A percentile compares a stretch with the other conserved stretches of the same genome.
phyloP scores from a whole-genome alignment of 129 eudicot genomes.

The Kitagawia praeruptora region DNA sequence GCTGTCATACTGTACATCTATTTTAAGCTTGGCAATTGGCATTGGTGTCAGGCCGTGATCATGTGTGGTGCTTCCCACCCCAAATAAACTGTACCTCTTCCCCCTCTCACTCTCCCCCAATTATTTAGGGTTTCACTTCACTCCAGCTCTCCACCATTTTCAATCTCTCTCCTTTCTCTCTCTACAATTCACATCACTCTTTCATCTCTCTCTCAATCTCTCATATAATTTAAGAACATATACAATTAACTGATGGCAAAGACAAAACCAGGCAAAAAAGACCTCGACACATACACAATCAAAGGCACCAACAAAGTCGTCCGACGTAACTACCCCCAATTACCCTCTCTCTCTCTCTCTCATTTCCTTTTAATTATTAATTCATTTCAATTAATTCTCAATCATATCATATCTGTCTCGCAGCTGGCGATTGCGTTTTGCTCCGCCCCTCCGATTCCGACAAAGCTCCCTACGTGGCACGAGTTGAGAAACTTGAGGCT shows the following conservation, averaged over 20 bases:
- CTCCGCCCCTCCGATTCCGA: constrained; percentile 12
- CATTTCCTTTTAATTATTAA: neutral
- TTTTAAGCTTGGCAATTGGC: too few species aligned
- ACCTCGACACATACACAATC: constrained; percentile 36
- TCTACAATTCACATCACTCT: neutral
- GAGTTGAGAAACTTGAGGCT: constrained; percentile 17
- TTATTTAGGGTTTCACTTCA: neutral
- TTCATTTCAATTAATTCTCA: neutral
- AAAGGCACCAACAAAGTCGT: constrained; percentile 39
- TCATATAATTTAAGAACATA: neutral
- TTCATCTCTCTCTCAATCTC: constrained; percentile 11
- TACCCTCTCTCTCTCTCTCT: neutral
- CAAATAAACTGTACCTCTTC: neutral
- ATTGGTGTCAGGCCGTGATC: too few species aligned
- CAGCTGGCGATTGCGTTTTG: constrained; percentile 19
- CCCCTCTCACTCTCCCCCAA: neutral
- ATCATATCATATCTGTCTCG: neutral
- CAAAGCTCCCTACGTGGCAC: constrained; percentile 14
- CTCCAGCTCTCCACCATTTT: neutral
- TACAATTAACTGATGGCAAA: constrained; percentile 26
- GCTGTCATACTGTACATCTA: too few species aligned
- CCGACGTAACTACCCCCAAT: constrained; percentile 10
- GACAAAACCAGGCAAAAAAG: constrained; percentile 40
- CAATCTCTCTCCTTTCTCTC: constrained; percentile 3
- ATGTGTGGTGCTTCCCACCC: too few species aligned